Percentiles rank a stretch among this genome's conserved stretches.
These are phyloP conservation scores for Comarum palustre DNA, from an alignment of 306 rosid species.

Conservation along the genomic window DNA sequence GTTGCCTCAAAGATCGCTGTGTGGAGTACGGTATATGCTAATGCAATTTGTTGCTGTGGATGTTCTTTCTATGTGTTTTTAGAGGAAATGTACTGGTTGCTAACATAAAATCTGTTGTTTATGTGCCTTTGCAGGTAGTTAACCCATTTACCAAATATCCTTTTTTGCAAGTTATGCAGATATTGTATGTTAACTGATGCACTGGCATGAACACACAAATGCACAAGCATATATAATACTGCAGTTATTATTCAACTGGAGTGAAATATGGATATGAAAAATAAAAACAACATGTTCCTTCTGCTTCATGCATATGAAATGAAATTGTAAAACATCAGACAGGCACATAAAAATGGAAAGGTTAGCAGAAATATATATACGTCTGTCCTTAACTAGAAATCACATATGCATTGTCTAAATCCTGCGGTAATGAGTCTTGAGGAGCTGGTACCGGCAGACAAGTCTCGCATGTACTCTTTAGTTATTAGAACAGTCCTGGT, in stretches of 20 bases:
- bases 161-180: conserved; percentile 32
- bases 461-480: conserved; percentile 55
- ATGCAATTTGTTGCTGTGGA: not conserved
- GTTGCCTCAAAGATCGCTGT: conserved; percentile 89
- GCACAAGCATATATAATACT: not conserved
- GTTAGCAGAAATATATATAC: not conserved
- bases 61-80: not conserved
- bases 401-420: conserved; percentile 88
- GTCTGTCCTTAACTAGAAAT: conserved; percentile 51
- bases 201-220: not conserved
- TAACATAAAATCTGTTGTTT: conserved; percentile 1
- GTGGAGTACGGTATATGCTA: conserved; percentile 83
- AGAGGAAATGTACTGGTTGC: not conserved
- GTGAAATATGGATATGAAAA: not conserved
- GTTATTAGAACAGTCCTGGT: conserved; percentile 83
- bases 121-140: conserved; percentile 73
- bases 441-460: conserved; percentile 83
- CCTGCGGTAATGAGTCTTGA: conserved; percentile 97
- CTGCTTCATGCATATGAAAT: not conserved
- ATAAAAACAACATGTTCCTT: not conserved
- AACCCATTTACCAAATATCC: conserved; percentile 99
- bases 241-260: not conserved
- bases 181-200: not conserved
- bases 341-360: not conserved
- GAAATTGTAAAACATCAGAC: not conserved